Conservation (phyloP, 2,329 filamentous ascomycete species). For the Ophiostoma novo-ulmi region DNA sequence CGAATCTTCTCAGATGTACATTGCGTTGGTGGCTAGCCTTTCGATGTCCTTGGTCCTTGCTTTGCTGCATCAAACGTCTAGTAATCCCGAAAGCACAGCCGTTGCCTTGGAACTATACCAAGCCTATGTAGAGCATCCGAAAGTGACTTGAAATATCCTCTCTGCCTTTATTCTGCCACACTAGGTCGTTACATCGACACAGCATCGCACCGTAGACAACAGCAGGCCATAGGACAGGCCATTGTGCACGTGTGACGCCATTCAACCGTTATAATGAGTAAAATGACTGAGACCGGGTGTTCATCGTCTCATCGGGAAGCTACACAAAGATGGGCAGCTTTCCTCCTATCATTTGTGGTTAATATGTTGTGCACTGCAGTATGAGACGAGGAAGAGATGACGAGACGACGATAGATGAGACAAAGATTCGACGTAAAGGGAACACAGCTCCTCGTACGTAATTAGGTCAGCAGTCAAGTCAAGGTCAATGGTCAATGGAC, state of each 20-base stretch:
- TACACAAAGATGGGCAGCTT: background rate
- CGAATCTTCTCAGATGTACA: too few relatives aligned
- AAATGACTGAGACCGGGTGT: background rate
- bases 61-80: too few relatives aligned
- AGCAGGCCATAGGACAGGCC: background rate
- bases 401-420: background rate
- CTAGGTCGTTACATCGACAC: background rate
- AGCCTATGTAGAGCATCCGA: too few relatives aligned
- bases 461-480: too few relatives aligned
- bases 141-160: too few relatives aligned
- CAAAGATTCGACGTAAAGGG: background rate
- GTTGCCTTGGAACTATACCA: too few relatives aligned
- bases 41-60: too few relatives aligned
- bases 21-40: too few relatives aligned
- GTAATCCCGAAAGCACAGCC: too few relatives aligned
- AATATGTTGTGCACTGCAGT: background rate
- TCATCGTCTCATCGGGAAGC: background rate
- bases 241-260: background rate
- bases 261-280: background rate
- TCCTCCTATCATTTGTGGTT: background rate
- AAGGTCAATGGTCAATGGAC: background rate
- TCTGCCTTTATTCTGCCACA: background rate
- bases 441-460: background rate
- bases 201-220: background rate
- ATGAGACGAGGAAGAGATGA: background rate